These are phyloP conservation scores for Blastobotrys chiropterorum DNA, from an alignment of 805 yeast species.

Conservation along the genomic window DNA sequence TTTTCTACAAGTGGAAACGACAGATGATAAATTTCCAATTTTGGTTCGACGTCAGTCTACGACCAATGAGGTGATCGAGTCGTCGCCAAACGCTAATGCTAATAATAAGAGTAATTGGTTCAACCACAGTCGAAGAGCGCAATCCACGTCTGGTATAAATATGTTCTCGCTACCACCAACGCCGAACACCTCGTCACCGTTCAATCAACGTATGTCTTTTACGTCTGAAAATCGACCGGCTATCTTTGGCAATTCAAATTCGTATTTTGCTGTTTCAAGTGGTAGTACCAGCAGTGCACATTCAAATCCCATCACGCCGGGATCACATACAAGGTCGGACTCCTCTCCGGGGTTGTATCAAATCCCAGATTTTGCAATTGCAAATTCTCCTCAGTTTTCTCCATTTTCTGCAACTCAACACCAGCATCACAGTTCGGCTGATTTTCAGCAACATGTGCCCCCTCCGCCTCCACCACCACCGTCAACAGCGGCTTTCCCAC, in stretches of 20 bases:
- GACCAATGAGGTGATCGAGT: neutral
- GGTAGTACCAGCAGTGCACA: neutral
- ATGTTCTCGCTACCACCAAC: neutral
- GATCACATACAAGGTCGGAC: neutral
- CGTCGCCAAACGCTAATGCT: conserved; percentile 1
- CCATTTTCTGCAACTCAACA: neutral
- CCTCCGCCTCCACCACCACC: neutral
- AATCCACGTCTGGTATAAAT: conserved; percentile 3
- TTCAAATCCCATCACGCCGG: neutral
- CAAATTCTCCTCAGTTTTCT: neutral
- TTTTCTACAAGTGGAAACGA: conserved; percentile 25
- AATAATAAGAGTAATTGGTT: conserved; percentile 2
- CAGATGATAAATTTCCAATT: conserved; percentile 31
- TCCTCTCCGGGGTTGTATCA: neutral
- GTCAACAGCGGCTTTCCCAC: neutral
- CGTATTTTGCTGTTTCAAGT: neutral
- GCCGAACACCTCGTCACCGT: neutral
- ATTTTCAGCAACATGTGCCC: neutral
- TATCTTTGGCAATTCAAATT: neutral
- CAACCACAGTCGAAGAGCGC: conserved; percentile 2
- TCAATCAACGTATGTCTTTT: neutral
- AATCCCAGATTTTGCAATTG: neutral
- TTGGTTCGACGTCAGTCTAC: conserved; percentile 24
- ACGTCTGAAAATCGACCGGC: neutral
- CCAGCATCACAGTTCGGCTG: neutral